A percentile compares a stretch with the other conserved stretches of the same genome.
These are phyloP conservation scores for Neospermospora avenae DNA, from an alignment of 2,329 filamentous ascomycete genomes.

Conservation along the genomic window DNA sequence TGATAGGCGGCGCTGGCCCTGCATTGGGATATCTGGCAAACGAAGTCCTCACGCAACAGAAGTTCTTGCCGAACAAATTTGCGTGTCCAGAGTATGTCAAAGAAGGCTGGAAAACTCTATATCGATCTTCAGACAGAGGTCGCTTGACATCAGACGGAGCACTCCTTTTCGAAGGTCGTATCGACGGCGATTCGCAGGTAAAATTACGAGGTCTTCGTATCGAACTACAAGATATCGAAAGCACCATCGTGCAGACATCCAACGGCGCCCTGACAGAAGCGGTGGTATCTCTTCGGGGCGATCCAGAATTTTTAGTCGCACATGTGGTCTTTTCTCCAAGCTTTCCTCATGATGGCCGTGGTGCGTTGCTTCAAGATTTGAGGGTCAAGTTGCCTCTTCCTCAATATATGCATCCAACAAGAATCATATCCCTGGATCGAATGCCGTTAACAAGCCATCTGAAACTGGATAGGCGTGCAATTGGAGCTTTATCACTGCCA, in stretches of 20 bases:
- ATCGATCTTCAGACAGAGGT: slow-evolving; percentile 40
- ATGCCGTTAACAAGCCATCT: slow-evolving; percentile 33
- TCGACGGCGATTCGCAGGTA: slow-evolving; percentile 35
- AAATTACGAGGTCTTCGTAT: slow-evolving; percentile 40
- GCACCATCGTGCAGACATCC: background rate
- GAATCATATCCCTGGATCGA: slow-evolving; percentile 27
- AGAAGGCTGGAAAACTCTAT: background rate
- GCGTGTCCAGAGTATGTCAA: background rate
- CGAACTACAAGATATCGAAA: slow-evolving; percentile 41
- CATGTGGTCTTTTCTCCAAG: slow-evolving; percentile 33
- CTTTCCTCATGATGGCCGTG: background rate
- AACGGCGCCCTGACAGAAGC: slow-evolving; percentile 11
- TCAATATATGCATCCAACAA: slow-evolving; percentile 37
- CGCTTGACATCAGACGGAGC: slow-evolving; percentile 32
- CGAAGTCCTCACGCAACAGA: slow-evolving; percentile 9
- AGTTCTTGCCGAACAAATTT: background rate
- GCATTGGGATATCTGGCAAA: slow-evolving; percentile 37
- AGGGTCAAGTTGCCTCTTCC: slow-evolving; percentile 26
- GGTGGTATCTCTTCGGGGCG: slow-evolving; percentile 27
- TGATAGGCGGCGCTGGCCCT: slow-evolving; percentile 39
- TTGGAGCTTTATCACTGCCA: slow-evolving; percentile 3
- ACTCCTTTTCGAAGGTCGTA: slow-evolving; percentile 32
- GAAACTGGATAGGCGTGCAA: slow-evolving; percentile 36
- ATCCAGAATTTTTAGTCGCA: slow-evolving; percentile 34
- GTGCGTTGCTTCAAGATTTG: background rate